Evolutionary conservation across 192 early-diverging fungal genomes (phyloP), one percentile per base, ranked within the genome.

Genomic region (Podila horticola): DNA sequence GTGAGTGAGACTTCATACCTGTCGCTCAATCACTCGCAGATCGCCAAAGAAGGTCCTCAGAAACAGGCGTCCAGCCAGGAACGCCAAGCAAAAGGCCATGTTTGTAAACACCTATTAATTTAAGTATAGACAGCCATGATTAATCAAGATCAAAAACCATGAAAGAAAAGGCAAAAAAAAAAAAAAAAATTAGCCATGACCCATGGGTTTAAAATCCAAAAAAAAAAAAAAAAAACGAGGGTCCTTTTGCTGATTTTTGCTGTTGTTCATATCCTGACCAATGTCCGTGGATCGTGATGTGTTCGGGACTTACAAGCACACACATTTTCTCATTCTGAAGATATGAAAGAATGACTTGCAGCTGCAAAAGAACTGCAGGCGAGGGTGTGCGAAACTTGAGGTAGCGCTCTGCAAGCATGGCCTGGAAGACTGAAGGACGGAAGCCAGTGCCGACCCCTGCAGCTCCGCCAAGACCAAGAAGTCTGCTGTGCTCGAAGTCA

Each of bases 311-410:
- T 70, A 86, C 85, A 79, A 86, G 63, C 26, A 86, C 83, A 67
- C 79, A 84, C 1, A 84, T 62, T 62, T 84, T 86, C 62, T 86
- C 85, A 57, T 84, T 84, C 64, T 86, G 83, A 10, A 86, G 66
- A 67, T 84, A 86, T n/a, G 72, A 79, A 1, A 84, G 66, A 29
- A 84, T 81, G 26, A 70, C 72, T 55, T 71, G 75, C 50, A 72
- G 51, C 58, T 72, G 77, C 45, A 81, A 61, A 12, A 70, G 66
- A 34, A 77, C 75, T 29, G 71, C 71, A 2, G 74, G 71, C 2
- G 75, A 72, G 10, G 82, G 82, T 24, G 71, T 77, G 22, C 74
- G 62, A 45, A 77, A 71, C 33, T 74, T 69, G 24, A 84, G 72
- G 68, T 77, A 77, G 11, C 72, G 66, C 33, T 84, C 83, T 4